phyloP scores from a whole-genome alignment of 805 yeast species.

The Torulaspora delbrueckii region DNA sequence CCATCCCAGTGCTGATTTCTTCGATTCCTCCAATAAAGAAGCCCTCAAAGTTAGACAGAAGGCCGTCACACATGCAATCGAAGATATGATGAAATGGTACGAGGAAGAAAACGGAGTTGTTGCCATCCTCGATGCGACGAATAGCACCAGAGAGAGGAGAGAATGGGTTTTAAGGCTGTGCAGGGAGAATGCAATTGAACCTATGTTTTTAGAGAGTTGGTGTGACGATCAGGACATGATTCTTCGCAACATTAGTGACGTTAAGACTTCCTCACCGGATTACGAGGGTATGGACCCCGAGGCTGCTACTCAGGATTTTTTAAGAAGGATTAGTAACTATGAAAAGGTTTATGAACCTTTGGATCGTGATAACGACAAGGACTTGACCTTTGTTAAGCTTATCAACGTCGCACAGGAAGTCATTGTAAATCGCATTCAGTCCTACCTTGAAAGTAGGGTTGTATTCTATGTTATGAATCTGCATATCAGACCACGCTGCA shows the following conservation, averaged over 20 bases:
- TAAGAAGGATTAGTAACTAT: slow-evolving; percentile 68
- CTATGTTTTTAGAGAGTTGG: slow-evolving; percentile 88
- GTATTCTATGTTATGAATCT: slow-evolving; percentile 95
- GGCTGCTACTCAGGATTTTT: slow-evolving; percentile 65
- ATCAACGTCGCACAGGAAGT: slow-evolving; percentile 86
- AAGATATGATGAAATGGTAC: slow-evolving; percentile 86
- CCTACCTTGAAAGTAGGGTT: slow-evolving; percentile 85
- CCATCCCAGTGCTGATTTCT: slow-evolving; percentile 65
- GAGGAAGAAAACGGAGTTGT: slow-evolving; percentile 75
- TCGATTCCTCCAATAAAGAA: slow-evolving; percentile 59
- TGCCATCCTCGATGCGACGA: slow-evolving; percentile 91
- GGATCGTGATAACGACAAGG: slow-evolving; percentile 50
- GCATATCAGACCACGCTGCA: slow-evolving; percentile 85
- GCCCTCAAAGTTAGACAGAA: slow-evolving; percentile 59
- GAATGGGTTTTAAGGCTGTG: slow-evolving; percentile 56
- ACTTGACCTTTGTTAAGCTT: slow-evolving; percentile 78
- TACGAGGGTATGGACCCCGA: slow-evolving; percentile 65
- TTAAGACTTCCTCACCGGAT: slow-evolving; percentile 83
- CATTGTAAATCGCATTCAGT: slow-evolving; percentile 78
- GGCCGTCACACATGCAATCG: slow-evolving; percentile 67
- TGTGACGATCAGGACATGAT: slow-evolving; percentile 80
- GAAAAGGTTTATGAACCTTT: slow-evolving; percentile 74
- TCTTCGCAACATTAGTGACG: slow-evolving; percentile 75
- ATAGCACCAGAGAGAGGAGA: slow-evolving; percentile 72
- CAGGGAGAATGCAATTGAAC: slow-evolving; percentile 65